phyloP scores from a whole-genome alignment of 2,329 filamentous ascomycete species.

The Verticillium tricorpus region DNA sequence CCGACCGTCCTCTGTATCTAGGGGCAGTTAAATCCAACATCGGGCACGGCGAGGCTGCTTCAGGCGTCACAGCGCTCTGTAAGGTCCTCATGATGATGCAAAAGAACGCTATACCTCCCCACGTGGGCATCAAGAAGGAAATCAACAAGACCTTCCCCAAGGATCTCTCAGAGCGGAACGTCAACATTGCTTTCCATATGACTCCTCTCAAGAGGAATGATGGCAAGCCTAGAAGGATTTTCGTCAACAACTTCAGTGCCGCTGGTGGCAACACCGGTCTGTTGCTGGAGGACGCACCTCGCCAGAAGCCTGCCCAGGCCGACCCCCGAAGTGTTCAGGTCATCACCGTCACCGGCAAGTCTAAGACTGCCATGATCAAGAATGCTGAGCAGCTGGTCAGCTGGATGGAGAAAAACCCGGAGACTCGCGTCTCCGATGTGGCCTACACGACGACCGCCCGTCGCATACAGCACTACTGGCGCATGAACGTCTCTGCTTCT shows the following conservation, averaged over 20 bases:
- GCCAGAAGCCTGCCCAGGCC: slow-evolving; percentile 34
- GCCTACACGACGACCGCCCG: slow-evolving; percentile 67
- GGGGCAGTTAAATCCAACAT: slow-evolving; percentile 63
- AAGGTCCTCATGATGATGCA: slow-evolving; percentile 64
- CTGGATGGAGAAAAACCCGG: slow-evolving; percentile 48
- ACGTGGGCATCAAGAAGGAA: slow-evolving; percentile 61
- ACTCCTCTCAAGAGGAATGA: slow-evolving; percentile 46
- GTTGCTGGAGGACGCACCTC: slow-evolving; percentile 58
- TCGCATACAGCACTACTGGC: slow-evolving; percentile 42
- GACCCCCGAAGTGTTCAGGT: slow-evolving; percentile 55
- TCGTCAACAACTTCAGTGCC: slow-evolving; percentile 67
- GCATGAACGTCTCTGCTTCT: slow-evolving; percentile 39
- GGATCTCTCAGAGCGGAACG: slow-evolving; percentile 52
- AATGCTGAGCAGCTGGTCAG: slow-evolving; percentile 52
- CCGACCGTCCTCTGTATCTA: slow-evolving; percentile 51
- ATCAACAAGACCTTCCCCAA: slow-evolving; percentile 57
- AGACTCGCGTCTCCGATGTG: slow-evolving; percentile 50
- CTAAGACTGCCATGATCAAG: slow-evolving; percentile 49
- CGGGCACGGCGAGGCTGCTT: slow-evolving; percentile 58
- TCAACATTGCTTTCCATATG: slow-evolving; percentile 52
- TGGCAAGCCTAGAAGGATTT: slow-evolving; percentile 41
- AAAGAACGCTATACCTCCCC: slow-evolving; percentile 58
- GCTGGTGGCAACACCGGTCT: slow-evolving; percentile 68
- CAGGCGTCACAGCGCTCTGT: slow-evolving; percentile 56
- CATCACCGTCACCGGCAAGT: slow-evolving; percentile 55